Evolutionary conservation across 306 rosid species (phyloP).

Genomic region (Lagenaria siceraria): DNA sequence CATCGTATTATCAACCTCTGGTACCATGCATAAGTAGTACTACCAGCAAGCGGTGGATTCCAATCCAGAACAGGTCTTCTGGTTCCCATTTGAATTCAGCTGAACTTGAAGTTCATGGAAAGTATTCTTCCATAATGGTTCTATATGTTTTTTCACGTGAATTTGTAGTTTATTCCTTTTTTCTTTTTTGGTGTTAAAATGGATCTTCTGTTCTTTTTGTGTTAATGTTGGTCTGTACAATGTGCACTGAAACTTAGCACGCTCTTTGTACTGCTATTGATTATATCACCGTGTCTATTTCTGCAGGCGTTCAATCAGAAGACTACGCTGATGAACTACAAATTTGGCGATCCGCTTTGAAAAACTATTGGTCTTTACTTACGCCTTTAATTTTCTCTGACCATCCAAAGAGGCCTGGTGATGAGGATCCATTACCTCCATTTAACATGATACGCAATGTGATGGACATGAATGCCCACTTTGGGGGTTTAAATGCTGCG

Average conservation of each 20-base stretch:
- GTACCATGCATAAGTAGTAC: conserved; percentile 80
- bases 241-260: conserved; percentile 2
- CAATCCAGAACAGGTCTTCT: conserved; percentile 74
- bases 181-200: neutral
- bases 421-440: conserved; percentile 98
- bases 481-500: conserved; percentile 87
- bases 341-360: conserved; percentile 59
- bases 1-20: conserved; percentile 66
- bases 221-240: neutral
- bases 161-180: neutral
- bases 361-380: conserved; percentile 86
- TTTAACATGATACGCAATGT: conserved; percentile 95
- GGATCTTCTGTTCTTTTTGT: neutral
- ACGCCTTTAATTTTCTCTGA: conserved; percentile 96
- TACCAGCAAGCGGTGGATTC: conserved; percentile 67
- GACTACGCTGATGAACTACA: conserved; percentile 72
- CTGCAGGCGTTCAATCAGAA: conserved; percentile 76
- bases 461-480: conserved; percentile 90
- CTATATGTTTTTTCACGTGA: neutral
- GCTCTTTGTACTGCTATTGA: conserved; percentile 10
- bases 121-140: conserved; percentile 30
- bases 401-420: conserved; percentile 99
- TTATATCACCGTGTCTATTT: conserved; percentile 21
- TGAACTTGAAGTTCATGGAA: conserved; percentile 87
- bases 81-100: conserved; percentile 41